Percentiles rank a stretch among this genome's conserved stretches.
phyloP scores from a whole-genome alignment of 2,329 filamentous ascomycete species.

The Phyllachora maydis region DNA sequence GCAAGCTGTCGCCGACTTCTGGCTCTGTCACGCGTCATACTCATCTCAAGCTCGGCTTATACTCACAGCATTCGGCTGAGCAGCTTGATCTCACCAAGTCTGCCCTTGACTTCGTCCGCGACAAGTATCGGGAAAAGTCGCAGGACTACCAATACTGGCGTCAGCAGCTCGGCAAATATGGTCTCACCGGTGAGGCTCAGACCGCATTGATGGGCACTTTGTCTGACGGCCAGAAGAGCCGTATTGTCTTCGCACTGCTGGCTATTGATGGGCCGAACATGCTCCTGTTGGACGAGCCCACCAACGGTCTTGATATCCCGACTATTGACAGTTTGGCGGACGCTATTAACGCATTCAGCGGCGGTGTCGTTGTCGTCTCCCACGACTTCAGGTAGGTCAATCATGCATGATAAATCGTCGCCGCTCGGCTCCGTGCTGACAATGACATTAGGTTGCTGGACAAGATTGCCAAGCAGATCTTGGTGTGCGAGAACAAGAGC shows the following conservation, averaged over 20 bases:
- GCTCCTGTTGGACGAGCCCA: slow-evolving; percentile 93
- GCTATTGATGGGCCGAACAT: slow-evolving; percentile 96
- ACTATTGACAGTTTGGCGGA: slow-evolving; percentile 96
- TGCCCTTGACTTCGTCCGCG: slow-evolving; percentile 87
- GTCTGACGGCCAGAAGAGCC: slow-evolving; percentile 92
- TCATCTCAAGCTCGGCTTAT: slow-evolving; percentile 93
- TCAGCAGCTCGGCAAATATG: slow-evolving; percentile 89
- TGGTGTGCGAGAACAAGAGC: slow-evolving; percentile 97
- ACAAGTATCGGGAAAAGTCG: slow-evolving; percentile 74
- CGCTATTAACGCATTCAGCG: slow-evolving; percentile 88
- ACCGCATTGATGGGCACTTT: slow-evolving; percentile 95
- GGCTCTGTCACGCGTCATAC: slow-evolving; percentile 82
- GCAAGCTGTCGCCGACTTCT: slow-evolving; percentile 68
- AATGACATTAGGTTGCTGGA: slow-evolving; percentile 59
- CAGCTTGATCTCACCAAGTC: slow-evolving; percentile 98
- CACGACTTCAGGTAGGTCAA: slow-evolving; percentile 89
- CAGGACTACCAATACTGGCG: slow-evolving; percentile 99
- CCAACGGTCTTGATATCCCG: slow-evolving; percentile 97
- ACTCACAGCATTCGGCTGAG: slow-evolving; percentile 96
- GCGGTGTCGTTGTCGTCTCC: slow-evolving; percentile 92
- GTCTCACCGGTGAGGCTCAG: slow-evolving; percentile 80
- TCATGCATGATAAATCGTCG: neutral
- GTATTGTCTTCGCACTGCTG: slow-evolving; percentile 92
- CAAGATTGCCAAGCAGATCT: slow-evolving; percentile 99
- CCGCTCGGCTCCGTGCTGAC: neutral